Percentiles rank a stretch among this genome's conserved stretches.
These are phyloP conservation scores for Galerina sulciceps DNA, from an alignment of 768 basidiomycete genomes.

Conservation along the genomic window DNA sequence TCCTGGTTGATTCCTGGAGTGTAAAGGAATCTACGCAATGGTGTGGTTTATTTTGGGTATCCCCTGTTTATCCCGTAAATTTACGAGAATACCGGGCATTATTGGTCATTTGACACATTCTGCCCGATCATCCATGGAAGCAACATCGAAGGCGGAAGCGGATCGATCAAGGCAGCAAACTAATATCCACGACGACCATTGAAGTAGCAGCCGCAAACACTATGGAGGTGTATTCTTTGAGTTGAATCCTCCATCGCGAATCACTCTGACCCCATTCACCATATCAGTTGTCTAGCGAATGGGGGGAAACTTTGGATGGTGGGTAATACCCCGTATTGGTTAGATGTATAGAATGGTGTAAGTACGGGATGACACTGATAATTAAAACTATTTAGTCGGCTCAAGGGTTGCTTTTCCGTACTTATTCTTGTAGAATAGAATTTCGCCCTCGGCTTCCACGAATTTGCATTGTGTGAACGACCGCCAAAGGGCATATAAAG, in stretches of 20 bases:
- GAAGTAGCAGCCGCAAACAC: background rate
- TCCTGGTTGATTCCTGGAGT: too few species aligned
- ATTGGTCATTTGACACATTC: slow-evolving; percentile 15
- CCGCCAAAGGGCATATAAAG: slow-evolving; percentile 54
- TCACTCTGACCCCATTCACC: too few species aligned
- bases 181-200: slow-evolving; percentile 12
- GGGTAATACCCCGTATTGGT: too few species aligned
- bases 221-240: background rate
- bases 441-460: slow-evolving; percentile 57
- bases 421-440: slow-evolving; percentile 60
- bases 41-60: background rate
- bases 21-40: too few species aligned
- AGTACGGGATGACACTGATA: background rate
- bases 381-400: background rate
- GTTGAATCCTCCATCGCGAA: too few species aligned
- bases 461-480: slow-evolving; percentile 64
- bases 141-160: slow-evolving; percentile 7
- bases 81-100: slow-evolving; percentile 1
- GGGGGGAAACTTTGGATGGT: too few species aligned
- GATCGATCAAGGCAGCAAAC: slow-evolving; percentile 10
- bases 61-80: background rate
- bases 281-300: too few species aligned
- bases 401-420: slow-evolving; percentile 41
- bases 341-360: too few species aligned
- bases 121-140: slow-evolving; percentile 16